Evolutionary conservation across 106 monocot species (phyloP).

Genomic region (Dendrobium chrysotoxum): DNA sequence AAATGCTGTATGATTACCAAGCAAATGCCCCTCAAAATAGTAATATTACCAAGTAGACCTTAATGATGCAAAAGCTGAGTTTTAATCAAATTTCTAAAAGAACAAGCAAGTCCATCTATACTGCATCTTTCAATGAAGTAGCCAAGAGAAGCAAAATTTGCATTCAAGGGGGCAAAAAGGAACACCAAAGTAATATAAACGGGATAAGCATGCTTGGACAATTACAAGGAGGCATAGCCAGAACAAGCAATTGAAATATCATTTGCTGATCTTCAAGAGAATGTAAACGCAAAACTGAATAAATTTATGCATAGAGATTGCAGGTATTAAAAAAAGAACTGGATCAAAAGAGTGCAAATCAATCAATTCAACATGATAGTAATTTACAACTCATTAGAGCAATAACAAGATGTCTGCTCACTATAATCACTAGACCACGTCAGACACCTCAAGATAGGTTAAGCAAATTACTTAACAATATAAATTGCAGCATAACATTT

Average conservation of each 20-base stretch:
- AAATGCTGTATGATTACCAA: neutral
- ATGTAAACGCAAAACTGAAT: too few species aligned
- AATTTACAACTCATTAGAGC: neutral
- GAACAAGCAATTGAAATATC: neutral
- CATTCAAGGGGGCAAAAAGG: neutral
- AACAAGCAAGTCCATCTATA: neutral
- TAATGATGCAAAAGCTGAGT: neutral
- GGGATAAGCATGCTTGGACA: neutral
- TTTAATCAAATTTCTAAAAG: neutral
- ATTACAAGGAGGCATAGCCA: too few species aligned
- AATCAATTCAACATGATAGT: too few species aligned
- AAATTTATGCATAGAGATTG: too few species aligned
- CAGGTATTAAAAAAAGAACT: too few species aligned
- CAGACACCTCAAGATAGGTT: too few species aligned
- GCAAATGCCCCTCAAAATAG: neutral
- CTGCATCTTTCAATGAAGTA: neutral
- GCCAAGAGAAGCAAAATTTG: neutral
- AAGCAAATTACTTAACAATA: too few species aligned
- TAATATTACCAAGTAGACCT: neutral
- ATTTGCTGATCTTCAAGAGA: too few species aligned
- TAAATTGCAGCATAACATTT: too few species aligned
- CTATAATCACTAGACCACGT: too few species aligned
- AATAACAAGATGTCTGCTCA: neutral
- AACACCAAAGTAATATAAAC: neutral
- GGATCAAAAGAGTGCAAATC: too few species aligned